These are phyloP conservation scores for Ocimum tenuiflorum DNA, from an alignment of 257 asterid genomes.

Conservation along the genomic window DNA sequence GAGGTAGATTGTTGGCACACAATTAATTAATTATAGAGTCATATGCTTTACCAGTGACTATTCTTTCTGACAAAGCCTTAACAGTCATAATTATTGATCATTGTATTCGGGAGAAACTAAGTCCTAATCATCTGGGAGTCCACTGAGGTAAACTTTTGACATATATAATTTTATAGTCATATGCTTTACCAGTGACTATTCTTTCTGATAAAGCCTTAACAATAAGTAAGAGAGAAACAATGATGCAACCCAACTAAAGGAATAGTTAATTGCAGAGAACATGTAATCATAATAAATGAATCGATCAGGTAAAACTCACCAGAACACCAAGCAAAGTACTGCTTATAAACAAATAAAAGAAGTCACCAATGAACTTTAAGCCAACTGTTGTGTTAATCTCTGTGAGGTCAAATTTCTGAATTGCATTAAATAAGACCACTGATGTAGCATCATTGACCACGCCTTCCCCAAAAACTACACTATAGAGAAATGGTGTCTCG, in stretches of 20 bases:
- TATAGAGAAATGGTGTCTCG: constrained; percentile 61
- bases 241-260: background rate
- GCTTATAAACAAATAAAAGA: constrained; percentile 39
- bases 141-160: background rate
- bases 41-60: background rate
- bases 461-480: constrained; percentile 79
- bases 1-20: background rate
- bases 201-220: background rate
- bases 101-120: background rate
- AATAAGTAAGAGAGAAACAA: background rate
- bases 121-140: background rate
- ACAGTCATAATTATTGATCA: no score
- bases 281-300: background rate
- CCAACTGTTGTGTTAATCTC: constrained; percentile 27
- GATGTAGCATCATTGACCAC: constrained; percentile 85
- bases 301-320: constrained; percentile 28
- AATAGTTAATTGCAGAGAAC: background rate
- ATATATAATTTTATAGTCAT: background rate
- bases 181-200: background rate
- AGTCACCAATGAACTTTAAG: constrained; percentile 40
- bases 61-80: background rate
- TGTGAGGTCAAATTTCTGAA: constrained; percentile 63
- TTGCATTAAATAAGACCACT: constrained; percentile 70
- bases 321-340: constrained; percentile 67
- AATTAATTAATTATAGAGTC: background rate